Evolutionary conservation across 192 early-diverging fungal species (phyloP).

Genomic region (Dispira simplex): DNA sequence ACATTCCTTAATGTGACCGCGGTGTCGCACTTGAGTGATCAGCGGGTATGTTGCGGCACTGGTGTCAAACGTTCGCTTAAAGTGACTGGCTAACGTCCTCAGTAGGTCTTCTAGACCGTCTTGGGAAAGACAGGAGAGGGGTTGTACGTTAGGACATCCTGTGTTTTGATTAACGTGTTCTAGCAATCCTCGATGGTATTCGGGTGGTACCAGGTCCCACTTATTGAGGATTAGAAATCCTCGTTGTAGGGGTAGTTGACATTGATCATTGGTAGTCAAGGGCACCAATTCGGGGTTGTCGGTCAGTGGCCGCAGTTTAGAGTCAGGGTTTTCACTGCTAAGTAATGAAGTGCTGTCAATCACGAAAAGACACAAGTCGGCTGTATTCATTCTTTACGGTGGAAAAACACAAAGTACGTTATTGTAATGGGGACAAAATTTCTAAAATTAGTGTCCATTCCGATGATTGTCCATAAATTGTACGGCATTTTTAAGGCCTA

Average conservation of each 20-base stretch:
- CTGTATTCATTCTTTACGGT: slow-evolving; percentile 14
- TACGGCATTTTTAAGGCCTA: too few species aligned
- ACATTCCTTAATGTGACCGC: slow-evolving; percentile 41
- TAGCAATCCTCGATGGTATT: neutral
- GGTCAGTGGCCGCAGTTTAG: neutral
- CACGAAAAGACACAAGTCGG: slow-evolving; percentile 55
- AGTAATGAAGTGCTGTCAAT: slow-evolving; percentile 17
- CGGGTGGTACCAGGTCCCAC: neutral
- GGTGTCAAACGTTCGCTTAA: slow-evolving; percentile 17
- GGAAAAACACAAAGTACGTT: neutral
- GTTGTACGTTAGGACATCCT: neutral
- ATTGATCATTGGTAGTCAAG: neutral
- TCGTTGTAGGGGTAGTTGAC: neutral
- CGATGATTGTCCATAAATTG: too few species aligned
- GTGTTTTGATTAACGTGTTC: slow-evolving; percentile 5
- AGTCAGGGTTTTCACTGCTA: neutral
- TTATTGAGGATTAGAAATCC: slow-evolving; percentile 1
- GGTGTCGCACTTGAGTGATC: slow-evolving; percentile 51
- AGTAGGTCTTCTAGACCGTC: slow-evolving; percentile 18
- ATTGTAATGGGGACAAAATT: too few species aligned
- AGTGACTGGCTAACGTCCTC: slow-evolving; percentile 15
- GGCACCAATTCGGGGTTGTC: neutral
- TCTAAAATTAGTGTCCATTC: too few species aligned
- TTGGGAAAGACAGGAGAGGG: slow-evolving; percentile 18
- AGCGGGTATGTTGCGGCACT: slow-evolving; percentile 1